Evolutionary conservation across 192 early-diverging fungal genomes (phyloP).

Genomic region (Rhizophlyctis rosea): DNA sequence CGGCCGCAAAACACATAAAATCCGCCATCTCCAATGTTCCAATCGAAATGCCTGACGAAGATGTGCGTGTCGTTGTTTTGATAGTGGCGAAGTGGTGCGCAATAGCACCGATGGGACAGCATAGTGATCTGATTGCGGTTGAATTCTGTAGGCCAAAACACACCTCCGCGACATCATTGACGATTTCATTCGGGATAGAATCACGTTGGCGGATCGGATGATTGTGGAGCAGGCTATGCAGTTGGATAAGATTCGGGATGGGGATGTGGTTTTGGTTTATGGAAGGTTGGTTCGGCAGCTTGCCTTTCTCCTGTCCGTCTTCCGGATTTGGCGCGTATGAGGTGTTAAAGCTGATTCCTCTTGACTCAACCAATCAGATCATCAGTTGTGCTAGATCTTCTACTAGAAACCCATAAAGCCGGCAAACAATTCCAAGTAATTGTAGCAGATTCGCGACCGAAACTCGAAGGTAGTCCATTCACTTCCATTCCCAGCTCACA

Average conservation of each 20-base stretch:
- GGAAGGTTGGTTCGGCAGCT: constrained; percentile 38
- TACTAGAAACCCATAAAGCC: constrained; percentile 69
- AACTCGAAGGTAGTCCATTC: constrained; percentile 71
- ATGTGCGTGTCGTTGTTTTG: constrained; percentile 55
- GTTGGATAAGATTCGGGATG: constrained; percentile 80
- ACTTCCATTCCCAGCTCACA: no score
- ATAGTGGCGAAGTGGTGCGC: not conserved
- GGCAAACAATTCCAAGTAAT: constrained; percentile 88
- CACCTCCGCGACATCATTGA: constrained; percentile 72
- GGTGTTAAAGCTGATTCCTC: not conserved
- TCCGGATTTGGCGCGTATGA: not conserved
- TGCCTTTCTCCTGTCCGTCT: constrained; percentile 8
- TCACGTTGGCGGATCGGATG: constrained; percentile 72
- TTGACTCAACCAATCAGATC: constrained; percentile 53
- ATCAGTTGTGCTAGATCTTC: constrained; percentile 76
- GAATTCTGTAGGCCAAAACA: constrained; percentile 60
- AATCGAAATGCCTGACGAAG: constrained; percentile 77
- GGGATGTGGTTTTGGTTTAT: constrained; percentile 89
- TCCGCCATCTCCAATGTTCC: constrained; percentile 76
- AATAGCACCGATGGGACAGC: no score
- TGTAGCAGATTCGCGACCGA: constrained; percentile 84
- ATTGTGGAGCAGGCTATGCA: constrained; percentile 75
- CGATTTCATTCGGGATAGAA: constrained; percentile 88
- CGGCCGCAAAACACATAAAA: constrained; percentile 87
- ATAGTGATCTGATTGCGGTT: no score